Evolutionary conservation across 1,139 yeast genomes (phyloP).

Genomic region (Pichia terricola): DNA sequence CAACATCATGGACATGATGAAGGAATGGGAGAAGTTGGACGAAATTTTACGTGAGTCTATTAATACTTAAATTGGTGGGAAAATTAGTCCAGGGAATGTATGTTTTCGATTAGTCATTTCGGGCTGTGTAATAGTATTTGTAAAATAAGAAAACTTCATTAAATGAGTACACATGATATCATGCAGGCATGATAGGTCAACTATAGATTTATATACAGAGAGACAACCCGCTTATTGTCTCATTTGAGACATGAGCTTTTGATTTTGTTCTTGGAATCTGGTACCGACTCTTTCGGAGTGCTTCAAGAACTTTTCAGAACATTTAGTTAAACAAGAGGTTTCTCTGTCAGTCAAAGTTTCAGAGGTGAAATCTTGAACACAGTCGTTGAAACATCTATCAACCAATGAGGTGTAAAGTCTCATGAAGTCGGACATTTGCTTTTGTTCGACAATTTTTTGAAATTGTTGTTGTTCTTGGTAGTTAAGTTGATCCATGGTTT

Average conservation of each 20-base stretch:
- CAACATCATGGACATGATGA: constrained; percentile 61
- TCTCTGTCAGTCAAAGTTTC: constrained; percentile 79
- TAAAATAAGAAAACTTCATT: no score
- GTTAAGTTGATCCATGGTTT: constrained; percentile 67
- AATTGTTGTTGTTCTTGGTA: constrained; percentile 94
- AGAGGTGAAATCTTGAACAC: constrained; percentile 96
- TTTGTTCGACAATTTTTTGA: constrained; percentile 89
- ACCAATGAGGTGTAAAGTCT: constrained; percentile 88
- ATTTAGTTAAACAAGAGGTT: constrained; percentile 74
- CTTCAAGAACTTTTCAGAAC: constrained; percentile 95
- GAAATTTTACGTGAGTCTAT: constrained; percentile 33
- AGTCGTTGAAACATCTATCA: constrained; percentile 92
- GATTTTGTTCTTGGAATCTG: constrained; percentile 96
- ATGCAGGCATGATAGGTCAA: no score
- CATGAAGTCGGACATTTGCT: constrained; percentile 99
- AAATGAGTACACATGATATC: no score
- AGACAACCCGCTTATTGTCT: constrained; percentile 11
- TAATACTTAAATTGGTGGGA: no score
- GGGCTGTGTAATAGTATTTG: no score
- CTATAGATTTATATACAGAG: no score
- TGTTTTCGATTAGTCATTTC: no score
- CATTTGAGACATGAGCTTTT: constrained; percentile 40
- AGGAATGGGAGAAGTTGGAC: constrained; percentile 42
- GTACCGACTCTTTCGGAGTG: constrained; percentile 98
- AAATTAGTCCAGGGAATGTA: no score